Evolutionary conservation across 139 green algal species (phyloP).

Genomic region (Picochlorum sp.): DNA sequence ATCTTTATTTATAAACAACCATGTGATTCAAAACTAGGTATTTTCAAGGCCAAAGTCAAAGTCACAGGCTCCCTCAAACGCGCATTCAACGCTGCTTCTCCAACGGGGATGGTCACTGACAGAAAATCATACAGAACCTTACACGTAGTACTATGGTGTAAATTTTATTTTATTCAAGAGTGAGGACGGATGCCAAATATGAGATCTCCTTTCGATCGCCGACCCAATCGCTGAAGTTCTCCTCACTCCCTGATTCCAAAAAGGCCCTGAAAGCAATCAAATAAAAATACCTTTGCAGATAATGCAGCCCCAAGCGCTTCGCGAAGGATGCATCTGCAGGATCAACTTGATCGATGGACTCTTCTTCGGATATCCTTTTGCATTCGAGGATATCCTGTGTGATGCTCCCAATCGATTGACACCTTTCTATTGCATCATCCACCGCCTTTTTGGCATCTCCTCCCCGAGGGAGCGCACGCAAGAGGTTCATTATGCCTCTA

Average conservation of each 20-base stretch:
- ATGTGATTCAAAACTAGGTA: no score
- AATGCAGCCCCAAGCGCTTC: constrained; percentile 77
- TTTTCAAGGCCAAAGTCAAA: no score
- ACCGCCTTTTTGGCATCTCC: constrained; percentile 63
- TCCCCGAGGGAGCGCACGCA: constrained; percentile 61
- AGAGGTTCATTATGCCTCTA: constrained; percentile 56
- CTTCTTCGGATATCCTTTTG: constrained; percentile 27
- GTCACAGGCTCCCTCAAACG: no score
- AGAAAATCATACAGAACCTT: no score
- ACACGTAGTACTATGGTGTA: neutral
- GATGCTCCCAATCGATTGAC: constrained; percentile 55
- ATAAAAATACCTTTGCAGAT: constrained; percentile 85
- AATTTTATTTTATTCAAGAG: constrained; percentile 26
- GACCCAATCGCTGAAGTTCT: constrained; percentile 46
- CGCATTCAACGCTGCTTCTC: no score
- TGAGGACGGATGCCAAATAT: constrained; percentile 44
- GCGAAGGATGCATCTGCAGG: constrained; percentile 25
- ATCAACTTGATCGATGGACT: neutral
- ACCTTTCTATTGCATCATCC: constrained; percentile 55
- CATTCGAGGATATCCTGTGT: constrained; percentile 58
- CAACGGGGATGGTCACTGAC: no score
- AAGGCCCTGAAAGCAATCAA: constrained; percentile 62
- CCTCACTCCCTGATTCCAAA: neutral
- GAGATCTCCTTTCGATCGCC: constrained; percentile 43
- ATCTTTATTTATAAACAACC: no score